Percentiles rank a stretch among this genome's conserved stretches.
Evolutionary conservation across 495 filamentous ascomycete genomes (phyloP).

Genomic region (Choiromyces venosus): DNA sequence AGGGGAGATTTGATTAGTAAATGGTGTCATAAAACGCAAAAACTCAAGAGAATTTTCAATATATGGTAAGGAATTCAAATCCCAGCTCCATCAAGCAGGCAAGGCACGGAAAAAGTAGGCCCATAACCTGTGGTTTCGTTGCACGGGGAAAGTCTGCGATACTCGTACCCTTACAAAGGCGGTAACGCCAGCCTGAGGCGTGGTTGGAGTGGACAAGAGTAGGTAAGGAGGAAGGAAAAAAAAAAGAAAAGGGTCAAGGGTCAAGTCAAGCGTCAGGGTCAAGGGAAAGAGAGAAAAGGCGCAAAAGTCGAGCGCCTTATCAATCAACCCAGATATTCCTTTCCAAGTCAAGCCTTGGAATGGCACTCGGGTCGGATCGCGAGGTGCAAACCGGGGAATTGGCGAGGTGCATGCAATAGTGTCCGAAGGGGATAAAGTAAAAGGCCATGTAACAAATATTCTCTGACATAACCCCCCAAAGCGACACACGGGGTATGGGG

Average conservation of each 20-base stretch:
- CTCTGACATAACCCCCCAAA: neutral
- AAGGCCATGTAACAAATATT: neutral
- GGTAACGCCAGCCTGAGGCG: neutral
- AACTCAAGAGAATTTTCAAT: neutral
- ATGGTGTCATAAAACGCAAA: neutral
- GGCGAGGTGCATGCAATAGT: constrained; percentile 27
- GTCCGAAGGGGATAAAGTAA: neutral
- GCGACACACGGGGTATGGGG: neutral
- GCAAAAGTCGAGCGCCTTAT: neutral
- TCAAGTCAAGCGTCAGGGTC: neutral
- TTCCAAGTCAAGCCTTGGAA: neutral
- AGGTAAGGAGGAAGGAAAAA: neutral
- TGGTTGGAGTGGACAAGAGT: neutral
- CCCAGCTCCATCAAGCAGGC: neutral
- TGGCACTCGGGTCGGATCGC: constrained; percentile 30
- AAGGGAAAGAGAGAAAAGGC: neutral
- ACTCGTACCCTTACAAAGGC: neutral
- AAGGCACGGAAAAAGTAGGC: neutral
- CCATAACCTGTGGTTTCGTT: neutral
- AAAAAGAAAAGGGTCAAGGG: neutral
- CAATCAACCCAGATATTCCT: neutral
- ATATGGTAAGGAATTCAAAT: neutral
- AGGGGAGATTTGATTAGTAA: neutral
- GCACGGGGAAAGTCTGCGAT: neutral
- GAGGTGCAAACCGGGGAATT: constrained; percentile 36